Evolutionary conservation across 2,329 filamentous ascomycete species (phyloP), one percentile per base, ranked within the genome.

Genomic region (Calonectria crousiana): DNA sequence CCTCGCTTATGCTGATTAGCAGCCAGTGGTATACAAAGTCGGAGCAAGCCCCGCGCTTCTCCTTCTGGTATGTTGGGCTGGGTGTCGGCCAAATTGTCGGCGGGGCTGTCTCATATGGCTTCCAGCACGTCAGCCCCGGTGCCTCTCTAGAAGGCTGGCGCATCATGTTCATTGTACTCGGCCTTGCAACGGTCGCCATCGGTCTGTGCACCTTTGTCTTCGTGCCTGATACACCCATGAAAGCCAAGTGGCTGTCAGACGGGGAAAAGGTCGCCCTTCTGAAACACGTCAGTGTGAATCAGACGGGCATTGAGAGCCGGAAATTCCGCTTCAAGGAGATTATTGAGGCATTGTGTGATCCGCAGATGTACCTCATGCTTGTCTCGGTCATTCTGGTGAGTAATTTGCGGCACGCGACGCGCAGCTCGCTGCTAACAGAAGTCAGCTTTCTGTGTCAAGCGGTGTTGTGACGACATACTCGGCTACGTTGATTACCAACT

Each of bases 121-220:
- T 91, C 81, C 90, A 92, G 79, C 87, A 90, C 14, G 84, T 87
- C 83, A 86, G 78, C 0, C 84, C 84, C 4, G 92, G 90, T 1
- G 84, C 93, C 4, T 82, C 86, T 1, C 88, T 89, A 3, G 85
- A 90, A n/a, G 92, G 92, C 5, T 95, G 93, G 93, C 86, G 91
- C 8, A 93, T 90, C 90, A 88, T 94, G 30, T 95, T 95, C 82
- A 91, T 94, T 60, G 89, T 93, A 16, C 92, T 95, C 78, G 93
- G 93, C 11, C 85, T 87, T 6, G 84, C 84, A 30, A 86, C 85
- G 2, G 81, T 85, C 4, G 20, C 79, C 9, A 79, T 85, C 8
- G 85, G 84, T 0, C 56, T 85, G 11, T 79, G 75, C 64, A 82
- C 82, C 10, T 77, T 84, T 38, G 47, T 82, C 30, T 81, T 85